These are phyloP conservation scores for Beta vulgaris DNA, from an alignment of 148 eudicot species.

Conservation along the genomic window DNA sequence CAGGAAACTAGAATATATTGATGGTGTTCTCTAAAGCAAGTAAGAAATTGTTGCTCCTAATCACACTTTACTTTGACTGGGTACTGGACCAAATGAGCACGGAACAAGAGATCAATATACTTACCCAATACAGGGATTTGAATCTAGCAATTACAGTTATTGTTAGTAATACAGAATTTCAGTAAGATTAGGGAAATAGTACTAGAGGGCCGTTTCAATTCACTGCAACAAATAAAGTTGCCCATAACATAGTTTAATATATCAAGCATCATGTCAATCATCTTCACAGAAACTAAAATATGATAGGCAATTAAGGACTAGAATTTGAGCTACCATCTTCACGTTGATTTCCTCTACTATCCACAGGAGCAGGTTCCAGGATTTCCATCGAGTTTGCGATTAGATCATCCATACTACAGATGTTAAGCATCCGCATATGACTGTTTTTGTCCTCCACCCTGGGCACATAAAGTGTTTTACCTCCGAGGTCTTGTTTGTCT, in stretches of 20 bases:
- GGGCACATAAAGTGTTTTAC: conserved; percentile 81
- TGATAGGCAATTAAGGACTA: not conserved
- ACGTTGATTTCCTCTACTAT: conserved; percentile 72
- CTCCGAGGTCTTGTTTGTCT: conserved; percentile 20
- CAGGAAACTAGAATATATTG: not conserved
- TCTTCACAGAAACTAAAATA: not conserved
- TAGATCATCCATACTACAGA: conserved; percentile 62
- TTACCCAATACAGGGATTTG: not conserved
- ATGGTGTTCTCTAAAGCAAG: no score
- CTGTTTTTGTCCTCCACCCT: conserved; percentile 91
- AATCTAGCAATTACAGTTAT: not conserved
- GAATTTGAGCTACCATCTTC: conserved; percentile 62
- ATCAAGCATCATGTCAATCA: not conserved
- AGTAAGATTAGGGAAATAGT: not conserved
- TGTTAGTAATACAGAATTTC: not conserved
- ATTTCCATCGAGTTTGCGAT: conserved; percentile 92
- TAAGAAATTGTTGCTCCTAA: not conserved
- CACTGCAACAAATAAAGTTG: not conserved
- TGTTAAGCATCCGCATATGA: conserved; percentile 88
- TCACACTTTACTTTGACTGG: not conserved
- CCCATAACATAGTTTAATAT: not conserved
- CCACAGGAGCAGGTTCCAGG: conserved; percentile 81
- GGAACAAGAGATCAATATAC: not conserved
- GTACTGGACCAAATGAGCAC: not conserved
- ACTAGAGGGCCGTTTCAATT: not conserved